phyloP scores from a whole-genome alignment of 108 stramenopile species.

The Bacterosira constricta region DNA sequence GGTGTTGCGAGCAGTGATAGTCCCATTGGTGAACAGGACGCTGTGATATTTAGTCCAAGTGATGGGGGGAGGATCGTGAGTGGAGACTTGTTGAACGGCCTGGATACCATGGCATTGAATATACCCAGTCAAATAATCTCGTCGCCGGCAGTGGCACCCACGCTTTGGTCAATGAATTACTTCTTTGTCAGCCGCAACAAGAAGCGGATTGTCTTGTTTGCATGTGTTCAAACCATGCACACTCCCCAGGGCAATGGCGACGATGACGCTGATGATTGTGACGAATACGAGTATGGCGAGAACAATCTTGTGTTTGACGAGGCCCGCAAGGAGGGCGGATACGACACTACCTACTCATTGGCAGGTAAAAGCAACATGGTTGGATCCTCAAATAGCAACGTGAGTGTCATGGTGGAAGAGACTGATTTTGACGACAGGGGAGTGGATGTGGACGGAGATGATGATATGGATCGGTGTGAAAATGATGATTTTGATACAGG shows the following conservation, averaged over 20 bases:
- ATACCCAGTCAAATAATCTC: slow-evolving; percentile 24
- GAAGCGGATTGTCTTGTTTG: slow-evolving; percentile 88
- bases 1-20: not conserved
- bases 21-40: not conserved
- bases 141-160: slow-evolving; percentile 30
- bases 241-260: slow-evolving; percentile 44
- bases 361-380: not conserved
- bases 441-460: slow-evolving; percentile 26
- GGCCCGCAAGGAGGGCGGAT: slow-evolving; percentile 25
- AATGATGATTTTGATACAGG: slow-evolving; percentile 50
- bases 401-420: slow-evolving; percentile 35
- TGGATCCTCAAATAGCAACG: slow-evolving; percentile 20
- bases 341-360: not conserved
- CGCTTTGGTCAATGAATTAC: slow-evolving; percentile 93
- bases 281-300: slow-evolving; percentile 48
- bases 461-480: slow-evolving; percentile 30
- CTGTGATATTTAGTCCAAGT: slow-evolving; percentile 2
- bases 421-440: slow-evolving; percentile 12
- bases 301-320: slow-evolving; percentile 49
- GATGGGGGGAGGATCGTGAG: slow-evolving; percentile 16
- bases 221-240: slow-evolving; percentile 80
- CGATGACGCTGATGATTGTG: slow-evolving; percentile 34
- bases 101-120: slow-evolving; percentile 12
- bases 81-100: slow-evolving; percentile 14
- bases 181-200: slow-evolving; percentile 92